Evolutionary conservation across 2,329 filamentous ascomycete genomes (phyloP), one percentile per base, ranked within the genome.

Genomic region (Pseudogymnoascus sp.): DNA sequence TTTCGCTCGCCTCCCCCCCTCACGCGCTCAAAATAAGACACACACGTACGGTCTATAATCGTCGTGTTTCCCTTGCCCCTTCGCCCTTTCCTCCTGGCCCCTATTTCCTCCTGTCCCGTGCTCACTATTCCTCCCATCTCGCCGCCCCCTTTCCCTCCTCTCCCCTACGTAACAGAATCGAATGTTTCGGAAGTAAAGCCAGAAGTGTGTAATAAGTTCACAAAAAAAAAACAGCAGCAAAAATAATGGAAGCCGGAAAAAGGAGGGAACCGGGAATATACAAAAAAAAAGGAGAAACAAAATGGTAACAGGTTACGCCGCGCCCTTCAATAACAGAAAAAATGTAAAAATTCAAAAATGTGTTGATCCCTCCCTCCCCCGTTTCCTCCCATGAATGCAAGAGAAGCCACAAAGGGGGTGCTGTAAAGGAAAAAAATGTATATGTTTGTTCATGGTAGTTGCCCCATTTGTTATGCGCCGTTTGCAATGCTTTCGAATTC

Each of bases 31-130:
- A 34, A 57, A 57, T 21, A 57, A 57, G 5, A 34, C 51, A 34
- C 51, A 57, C 51, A 57, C 51, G 51, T 57, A 34, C 51, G 51
- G 51, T 57, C 51, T 57, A 57, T 57, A 57, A 57, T 57, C 51
- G 51, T 57, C 51, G 51, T 57, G 51, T 57, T 57, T 31, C 7
- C 29, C 29, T 16, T 34, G 26, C 29, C 51, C 51, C 34, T 57
- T 54, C 26, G 45, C n/a, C 26, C 47, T 45, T 21, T 23, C 26
- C n/a, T 42, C 45, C 12, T 14, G 12, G 11, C 23, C 23, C 45
- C 11, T 10, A 29, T 29, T 51, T 16, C 42, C 18, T 23, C 18
- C 42, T 5, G 18, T 11, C 47, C 26, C 16, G 2, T 29, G 47
- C 42, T 23, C 26, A 54, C n/a, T 54, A 16, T 54, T 31, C 47